Evolutionary conservation across 768 basidiomycete species (phyloP).

Genomic region (Lactarius sp.): DNA sequence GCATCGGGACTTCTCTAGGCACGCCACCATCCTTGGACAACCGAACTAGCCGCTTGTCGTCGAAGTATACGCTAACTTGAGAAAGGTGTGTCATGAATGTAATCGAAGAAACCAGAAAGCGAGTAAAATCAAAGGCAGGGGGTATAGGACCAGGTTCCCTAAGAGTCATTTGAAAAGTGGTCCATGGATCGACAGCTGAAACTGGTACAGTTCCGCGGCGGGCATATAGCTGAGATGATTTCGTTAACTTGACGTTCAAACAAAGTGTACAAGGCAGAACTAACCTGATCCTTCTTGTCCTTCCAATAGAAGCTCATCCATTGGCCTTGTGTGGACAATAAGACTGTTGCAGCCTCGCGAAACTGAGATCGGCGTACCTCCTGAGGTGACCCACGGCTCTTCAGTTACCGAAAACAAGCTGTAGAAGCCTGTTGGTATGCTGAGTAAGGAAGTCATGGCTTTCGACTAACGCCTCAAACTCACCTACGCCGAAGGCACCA

Average conservation of each 20-base stretch:
- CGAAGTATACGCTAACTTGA: slow-evolving; percentile 76
- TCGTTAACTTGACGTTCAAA: background rate
- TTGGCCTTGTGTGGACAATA: slow-evolving; percentile 47
- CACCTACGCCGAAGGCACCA: slow-evolving; percentile 89
- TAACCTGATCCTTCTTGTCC: slow-evolving; percentile 81
- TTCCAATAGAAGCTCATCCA: slow-evolving; percentile 99
- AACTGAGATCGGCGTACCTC: slow-evolving; percentile 44
- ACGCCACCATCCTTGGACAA: slow-evolving; percentile 58
- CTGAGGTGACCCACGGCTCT: slow-evolving; percentile 77
- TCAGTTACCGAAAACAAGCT: slow-evolving; percentile 81
- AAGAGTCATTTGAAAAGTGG: slow-evolving; percentile 84
- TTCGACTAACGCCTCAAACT: slow-evolving; percentile 21
- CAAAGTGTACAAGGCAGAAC: slow-evolving; percentile 6
- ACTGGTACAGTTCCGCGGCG: slow-evolving; percentile 64
- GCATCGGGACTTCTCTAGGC: slow-evolving; percentile 47
- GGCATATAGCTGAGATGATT: slow-evolving; percentile 59
- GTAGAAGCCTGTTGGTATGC: slow-evolving; percentile 52
- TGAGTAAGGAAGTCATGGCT: background rate
- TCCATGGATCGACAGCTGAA: slow-evolving; percentile 52
- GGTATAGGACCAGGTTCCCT: slow-evolving; percentile 80
- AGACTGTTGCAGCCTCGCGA: slow-evolving; percentile 12
- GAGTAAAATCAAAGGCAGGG: slow-evolving; percentile 77
- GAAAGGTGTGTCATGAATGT: slow-evolving; percentile 85
- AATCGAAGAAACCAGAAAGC: slow-evolving; percentile 86
- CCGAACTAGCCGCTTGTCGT: slow-evolving; percentile 65